Base-by-base conservation (phyloP, 768 basidiomycete species). In the Pulveroboletus sp. region DNA sequence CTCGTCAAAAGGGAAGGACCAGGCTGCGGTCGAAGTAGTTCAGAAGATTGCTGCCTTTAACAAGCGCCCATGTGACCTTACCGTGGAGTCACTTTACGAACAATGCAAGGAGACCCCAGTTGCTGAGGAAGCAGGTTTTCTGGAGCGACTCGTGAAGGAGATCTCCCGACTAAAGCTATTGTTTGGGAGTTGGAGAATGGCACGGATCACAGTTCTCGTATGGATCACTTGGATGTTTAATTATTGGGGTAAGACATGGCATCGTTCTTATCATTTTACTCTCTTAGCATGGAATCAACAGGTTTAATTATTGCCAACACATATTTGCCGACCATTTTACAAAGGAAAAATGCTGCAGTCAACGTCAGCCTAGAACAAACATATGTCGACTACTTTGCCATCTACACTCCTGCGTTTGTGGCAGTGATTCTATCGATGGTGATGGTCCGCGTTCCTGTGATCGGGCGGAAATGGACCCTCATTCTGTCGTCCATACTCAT, bases 381-480 rank as follows among this genome's bases (percentile, higher is more conserved):
- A 12, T 57, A 39, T 16, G 12, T 49, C 14, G 53, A 57, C 32
- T 57, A 57, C 29, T 17, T 57, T 12, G 49, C 46, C 36, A 14
- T 46, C 14, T 48, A 43, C 14, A 23, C 36, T 11, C 55, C 57
- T 0, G 55, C 51, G 6, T 20, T 58, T 14, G 38, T 4, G 7
- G 56, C 43, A 1, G 37, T 34, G n/a, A 10, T 40, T 12, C 20
- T 57, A 9, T 29, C 43, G 7, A 27, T 54, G 12, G 21, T 58
- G 6, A 37, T 58, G 47, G 44, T 58, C 20, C 56, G 56, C 14
- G 33, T 47, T 5, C 51, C 57, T 4, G n/a, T 29, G 11, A 29
- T 58, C 24, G 56, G 56, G 24, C 40, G 50, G 23, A 57, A 57
- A 39, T 57, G 47, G 55, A 57, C 55, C 8, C 44, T 57, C 31